phyloP scores from a whole-genome alignment of 352 stramenopile species.

The Phytopythium kandeliae region DNA sequence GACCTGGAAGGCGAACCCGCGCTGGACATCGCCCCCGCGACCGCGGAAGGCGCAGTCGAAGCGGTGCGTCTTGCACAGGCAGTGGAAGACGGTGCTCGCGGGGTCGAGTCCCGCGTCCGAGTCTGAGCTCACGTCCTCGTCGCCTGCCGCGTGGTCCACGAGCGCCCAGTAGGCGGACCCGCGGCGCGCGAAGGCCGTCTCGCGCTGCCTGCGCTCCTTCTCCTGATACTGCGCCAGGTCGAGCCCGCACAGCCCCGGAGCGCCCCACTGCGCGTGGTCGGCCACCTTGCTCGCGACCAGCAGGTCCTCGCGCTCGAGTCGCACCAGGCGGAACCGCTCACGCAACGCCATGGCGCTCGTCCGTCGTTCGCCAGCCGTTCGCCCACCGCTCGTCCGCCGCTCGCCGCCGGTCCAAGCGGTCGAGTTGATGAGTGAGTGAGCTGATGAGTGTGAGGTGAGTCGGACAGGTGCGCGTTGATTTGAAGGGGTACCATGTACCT shows the following conservation, averaged over 20 bases:
- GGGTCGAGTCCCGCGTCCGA: constrained; percentile 10
- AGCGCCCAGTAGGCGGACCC: constrained; percentile 68
- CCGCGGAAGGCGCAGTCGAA: constrained; percentile 42
- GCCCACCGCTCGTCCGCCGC: no score
- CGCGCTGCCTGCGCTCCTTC: constrained; percentile 44
- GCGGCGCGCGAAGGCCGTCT: constrained; percentile 38
- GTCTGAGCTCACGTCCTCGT: constrained; percentile 13
- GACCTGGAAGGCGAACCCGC: constrained; percentile 51
- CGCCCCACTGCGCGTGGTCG: constrained; percentile 44
- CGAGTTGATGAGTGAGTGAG: no score
- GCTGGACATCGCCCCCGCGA: constrained; percentile 23
- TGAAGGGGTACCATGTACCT: no score
- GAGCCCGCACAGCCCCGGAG: constrained; percentile 12
- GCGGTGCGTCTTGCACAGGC: constrained; percentile 54
- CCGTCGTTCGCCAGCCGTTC: no score
- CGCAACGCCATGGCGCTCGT: constrained; percentile 5
- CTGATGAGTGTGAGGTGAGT: no score
- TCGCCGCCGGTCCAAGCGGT: no score
- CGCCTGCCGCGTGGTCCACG: constrained; percentile 19
- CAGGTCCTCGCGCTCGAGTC: constrained; percentile 32
- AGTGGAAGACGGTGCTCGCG: constrained; percentile 22
- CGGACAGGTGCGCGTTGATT: no score
- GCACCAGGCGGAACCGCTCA: constrained; percentile 32
- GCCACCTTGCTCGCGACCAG: constrained; percentile 35
- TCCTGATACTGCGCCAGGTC: constrained; percentile 34